A percentile compares a stretch with the other conserved stretches of the same genome.
Evolutionary conservation across 108 stramenopile genomes (phyloP).

Genomic region (Cyclotella kingstonii): DNA sequence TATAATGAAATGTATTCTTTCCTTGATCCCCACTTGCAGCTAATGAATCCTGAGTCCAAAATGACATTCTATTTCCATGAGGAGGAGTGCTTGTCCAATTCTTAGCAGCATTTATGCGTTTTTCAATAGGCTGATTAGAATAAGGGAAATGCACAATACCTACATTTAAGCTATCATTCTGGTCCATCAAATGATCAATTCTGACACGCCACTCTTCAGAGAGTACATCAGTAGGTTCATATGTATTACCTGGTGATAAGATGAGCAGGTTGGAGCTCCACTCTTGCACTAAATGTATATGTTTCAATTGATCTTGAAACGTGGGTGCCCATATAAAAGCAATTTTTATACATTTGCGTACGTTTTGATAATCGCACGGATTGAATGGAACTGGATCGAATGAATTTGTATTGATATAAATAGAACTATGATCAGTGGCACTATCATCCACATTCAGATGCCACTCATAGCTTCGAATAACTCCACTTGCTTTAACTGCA

Average conservation of each 20-base stretch:
- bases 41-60: slow-evolving; percentile 11
- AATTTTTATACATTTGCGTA: slow-evolving; percentile 19
- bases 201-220: slow-evolving; percentile 10
- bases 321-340: slow-evolving; percentile 33
- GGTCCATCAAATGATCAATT: slow-evolving; percentile 4
- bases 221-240: slow-evolving; percentile 2
- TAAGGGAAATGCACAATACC: slow-evolving; percentile 33
- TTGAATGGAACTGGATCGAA: slow-evolving; percentile 5
- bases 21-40: slow-evolving; percentile 7
- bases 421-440: slow-evolving; percentile 15
- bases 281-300: slow-evolving; percentile 11
- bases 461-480: slow-evolving; percentile 31
- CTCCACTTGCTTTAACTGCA: slow-evolving; percentile 10
- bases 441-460: slow-evolving; percentile 7
- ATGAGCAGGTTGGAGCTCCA: slow-evolving; percentile 19
- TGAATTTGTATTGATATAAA: slow-evolving; percentile 1
- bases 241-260: slow-evolving; percentile 32
- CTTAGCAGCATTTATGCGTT: slow-evolving; percentile 6
- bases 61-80: slow-evolving; percentile 13
- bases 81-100: slow-evolving; percentile 4
- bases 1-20: slow-evolving; percentile 19
- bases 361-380: slow-evolving; percentile 14
- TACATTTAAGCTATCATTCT: slow-evolving; percentile 8
- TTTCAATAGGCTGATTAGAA: slow-evolving; percentile 18
- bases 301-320: slow-evolving; percentile 18